Evolutionary conservation across 2,329 filamentous ascomycete genomes (phyloP).

Genomic region (Fusarium zealandicum): DNA sequence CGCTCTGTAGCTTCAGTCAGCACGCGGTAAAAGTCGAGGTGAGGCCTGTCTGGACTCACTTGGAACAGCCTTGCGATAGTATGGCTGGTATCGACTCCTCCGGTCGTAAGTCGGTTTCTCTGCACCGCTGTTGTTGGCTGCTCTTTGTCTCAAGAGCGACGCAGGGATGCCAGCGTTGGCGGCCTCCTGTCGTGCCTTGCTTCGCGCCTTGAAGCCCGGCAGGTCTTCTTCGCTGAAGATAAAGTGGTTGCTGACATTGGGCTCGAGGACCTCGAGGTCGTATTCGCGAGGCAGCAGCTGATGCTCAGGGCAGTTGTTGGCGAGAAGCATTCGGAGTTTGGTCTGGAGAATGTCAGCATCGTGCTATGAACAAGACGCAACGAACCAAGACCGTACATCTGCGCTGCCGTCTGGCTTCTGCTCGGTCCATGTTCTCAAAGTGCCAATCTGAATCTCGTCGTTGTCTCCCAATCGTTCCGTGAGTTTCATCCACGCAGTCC

Average conservation of each 20-base stretch:
- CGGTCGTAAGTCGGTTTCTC: slow-evolving; percentile 58
- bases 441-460: slow-evolving; percentile 82
- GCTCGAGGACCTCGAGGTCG: slow-evolving; percentile 72
- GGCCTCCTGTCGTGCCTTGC: slow-evolving; percentile 62
- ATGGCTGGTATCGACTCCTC: slow-evolving; percentile 61
- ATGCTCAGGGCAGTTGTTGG: slow-evolving; percentile 70
- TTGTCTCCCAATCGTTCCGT: slow-evolving; percentile 73
- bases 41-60: slow-evolving; percentile 58
- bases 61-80: slow-evolving; percentile 75
- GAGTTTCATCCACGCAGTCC: slow-evolving; percentile 73
- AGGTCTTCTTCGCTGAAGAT: slow-evolving; percentile 95
- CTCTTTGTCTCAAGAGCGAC: slow-evolving; percentile 58
- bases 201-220: slow-evolving; percentile 59
- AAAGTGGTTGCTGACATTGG: slow-evolving; percentile 81
- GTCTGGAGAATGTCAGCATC: slow-evolving; percentile 36
- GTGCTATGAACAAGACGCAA: neutral
- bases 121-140: slow-evolving; percentile 35
- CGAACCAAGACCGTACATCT: slow-evolving; percentile 44
- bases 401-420: slow-evolving; percentile 60
- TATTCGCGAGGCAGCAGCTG: slow-evolving; percentile 87
- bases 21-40: neutral
- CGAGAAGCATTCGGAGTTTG: slow-evolving; percentile 69
- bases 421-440: slow-evolving; percentile 67
- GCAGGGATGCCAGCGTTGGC: slow-evolving; percentile 66
- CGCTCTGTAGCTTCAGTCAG: slow-evolving; percentile 66